Evolutionary conservation across 192 early-diverging fungal genomes (phyloP), one percentile per base, ranked within the genome.

Genomic region (Thoreauomyces humboldtii): DNA sequence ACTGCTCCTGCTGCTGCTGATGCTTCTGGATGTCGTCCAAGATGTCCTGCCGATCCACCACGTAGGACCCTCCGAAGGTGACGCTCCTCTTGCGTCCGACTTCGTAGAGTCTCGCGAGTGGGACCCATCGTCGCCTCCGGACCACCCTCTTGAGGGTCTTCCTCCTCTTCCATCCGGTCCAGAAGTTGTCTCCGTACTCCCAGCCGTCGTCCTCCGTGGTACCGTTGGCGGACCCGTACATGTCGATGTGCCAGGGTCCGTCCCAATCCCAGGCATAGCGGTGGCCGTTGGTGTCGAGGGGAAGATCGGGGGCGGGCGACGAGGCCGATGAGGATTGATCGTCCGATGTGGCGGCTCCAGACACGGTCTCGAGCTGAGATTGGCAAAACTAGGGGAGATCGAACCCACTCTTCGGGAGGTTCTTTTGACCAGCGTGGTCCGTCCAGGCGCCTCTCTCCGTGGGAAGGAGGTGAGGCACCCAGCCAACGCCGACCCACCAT

Each of bases 401-500:
- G 48, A 70, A 70, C 37, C 24, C 27, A 7, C 19, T 28, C 53
- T 70, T 70, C 2, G 76, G 71, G 15, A 67, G 69, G 27, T 55
- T 27, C 31, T 54, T 69, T 31, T 44, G 59, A 24, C 84, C 84
- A 7, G 52, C 50, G 58, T 70, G 55, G 59, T 86, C 81, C 61
- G 82, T 80, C 81, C 81, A 86, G 52, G 75, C 71, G 55, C 75
- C 71, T n/a, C 84, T 77, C 60, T 86, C 85, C 48, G 67, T 72
- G 47, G 75, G 74, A 29, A 83, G 69, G 19, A 84, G 73, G 7
- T 78, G 75, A 34, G 82, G 78, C 7, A 84, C 71, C 82, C 82
- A 86, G 14, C 85, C 85, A 11, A 86, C 73, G 7, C 80, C 82
- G 14, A 82, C 69, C 82, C 82, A 86, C 85, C 85, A 86, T 28